Evolutionary conservation across 371 early-diverging fungal genomes (phyloP).

Genomic region (Sanchytrium tribonematis): DNA sequence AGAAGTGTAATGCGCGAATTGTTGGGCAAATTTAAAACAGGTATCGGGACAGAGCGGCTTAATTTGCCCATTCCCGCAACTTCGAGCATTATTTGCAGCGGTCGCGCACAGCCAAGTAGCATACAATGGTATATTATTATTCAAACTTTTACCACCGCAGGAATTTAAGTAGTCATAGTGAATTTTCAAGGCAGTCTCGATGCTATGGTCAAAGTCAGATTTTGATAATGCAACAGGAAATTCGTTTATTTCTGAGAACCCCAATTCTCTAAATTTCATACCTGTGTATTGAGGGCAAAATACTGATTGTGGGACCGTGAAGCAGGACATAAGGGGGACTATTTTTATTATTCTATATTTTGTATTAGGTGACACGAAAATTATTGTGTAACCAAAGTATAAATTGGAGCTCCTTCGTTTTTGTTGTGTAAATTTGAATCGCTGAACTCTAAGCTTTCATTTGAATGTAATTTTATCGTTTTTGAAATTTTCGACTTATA

Average conservation of each 20-base stretch:
- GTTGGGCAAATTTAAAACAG: neutral
- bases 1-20: neutral
- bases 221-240: neutral
- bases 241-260: neutral
- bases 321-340: neutral
- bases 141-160: neutral
- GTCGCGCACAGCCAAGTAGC: neutral
- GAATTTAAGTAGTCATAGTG: neutral
- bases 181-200: neutral
- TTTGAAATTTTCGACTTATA: no score
- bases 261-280: neutral
- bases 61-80: neutral
- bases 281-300: neutral
- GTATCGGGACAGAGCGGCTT: neutral
- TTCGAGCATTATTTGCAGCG: neutral
- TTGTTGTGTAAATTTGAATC: no score
- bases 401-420: no score
- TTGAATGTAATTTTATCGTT: no score
- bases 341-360: no score
- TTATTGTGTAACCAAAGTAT: no score
- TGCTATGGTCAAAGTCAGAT: neutral
- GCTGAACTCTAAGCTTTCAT: no score
- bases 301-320: neutral
- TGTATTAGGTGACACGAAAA: no score
- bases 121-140: neutral